Percentiles rank a stretch among this genome's conserved stretches.
phyloP scores from a whole-genome alignment of 148 eudicot species.

The Rhododendron griersonianum region DNA sequence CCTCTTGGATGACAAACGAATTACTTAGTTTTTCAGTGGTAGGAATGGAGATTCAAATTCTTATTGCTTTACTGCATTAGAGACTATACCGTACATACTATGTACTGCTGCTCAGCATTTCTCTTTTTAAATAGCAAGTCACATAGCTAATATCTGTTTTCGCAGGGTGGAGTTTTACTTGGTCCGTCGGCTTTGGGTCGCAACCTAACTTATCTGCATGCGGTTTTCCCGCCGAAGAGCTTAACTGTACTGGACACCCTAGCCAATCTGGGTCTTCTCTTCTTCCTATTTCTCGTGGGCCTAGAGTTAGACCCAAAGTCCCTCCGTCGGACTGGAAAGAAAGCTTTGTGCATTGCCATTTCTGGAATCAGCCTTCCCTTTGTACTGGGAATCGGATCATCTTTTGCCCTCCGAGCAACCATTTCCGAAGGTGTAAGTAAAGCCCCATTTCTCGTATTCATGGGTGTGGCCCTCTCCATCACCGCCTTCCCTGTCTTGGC shows the following conservation, averaged over 20 bases:
- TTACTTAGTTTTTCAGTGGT: background rate
- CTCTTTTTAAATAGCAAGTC: background rate
- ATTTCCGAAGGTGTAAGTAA: slow-evolving; percentile 22
- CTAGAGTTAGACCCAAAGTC: slow-evolving; percentile 35
- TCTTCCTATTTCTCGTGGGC: slow-evolving; percentile 42
- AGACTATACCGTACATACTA: background rate
- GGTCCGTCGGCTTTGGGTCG: slow-evolving; percentile 45
- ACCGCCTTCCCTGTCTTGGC: slow-evolving; percentile 52
- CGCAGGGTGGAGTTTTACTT: slow-evolving; percentile 41
- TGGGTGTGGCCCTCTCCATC: slow-evolving; percentile 50
- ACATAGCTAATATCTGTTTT: background rate
- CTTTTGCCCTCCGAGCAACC: slow-evolving; percentile 24
- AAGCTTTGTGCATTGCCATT: slow-evolving; percentile 32
- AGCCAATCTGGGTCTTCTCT: slow-evolving; percentile 39
- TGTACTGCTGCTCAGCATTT: background rate
- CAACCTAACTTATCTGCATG: slow-evolving; percentile 18
- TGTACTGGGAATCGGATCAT: slow-evolving; percentile 28
- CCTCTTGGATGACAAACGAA: background rate
- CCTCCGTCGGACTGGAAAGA: slow-evolving; percentile 30
- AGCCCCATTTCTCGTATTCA: slow-evolving; percentile 36
- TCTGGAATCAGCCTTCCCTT: slow-evolving; percentile 47
- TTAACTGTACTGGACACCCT: slow-evolving; percentile 33
- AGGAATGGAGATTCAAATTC: background rate
- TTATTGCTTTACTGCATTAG: background rate
- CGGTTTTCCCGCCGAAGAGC: slow-evolving; percentile 29